Evolutionary conservation across 1,284 basidiomycete genomes (phyloP).

Genomic region (Rhodotorula sp.): DNA sequence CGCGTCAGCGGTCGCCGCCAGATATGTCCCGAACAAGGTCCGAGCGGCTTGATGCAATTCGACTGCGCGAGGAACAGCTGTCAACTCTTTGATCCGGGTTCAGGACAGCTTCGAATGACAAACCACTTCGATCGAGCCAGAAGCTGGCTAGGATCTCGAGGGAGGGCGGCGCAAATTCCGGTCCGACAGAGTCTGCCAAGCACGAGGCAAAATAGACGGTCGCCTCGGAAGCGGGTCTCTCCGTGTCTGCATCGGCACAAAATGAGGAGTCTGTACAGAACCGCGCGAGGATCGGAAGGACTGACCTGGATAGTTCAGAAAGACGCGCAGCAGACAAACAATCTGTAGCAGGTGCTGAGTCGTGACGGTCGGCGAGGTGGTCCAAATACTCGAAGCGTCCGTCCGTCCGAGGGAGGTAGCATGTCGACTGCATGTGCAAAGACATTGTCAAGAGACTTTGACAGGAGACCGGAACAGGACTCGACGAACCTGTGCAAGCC

Average conservation of each 20-base stretch:
- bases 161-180: slow-evolving; percentile 63
- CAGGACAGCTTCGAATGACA: slow-evolving; percentile 40
- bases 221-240: slow-evolving; percentile 65
- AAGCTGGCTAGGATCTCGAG: slow-evolving; percentile 67
- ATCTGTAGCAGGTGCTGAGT: slow-evolving; percentile 68
- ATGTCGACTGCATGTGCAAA: not conserved
- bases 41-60: slow-evolving; percentile 73
- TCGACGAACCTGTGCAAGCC: slow-evolving; percentile 48
- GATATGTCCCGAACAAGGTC: slow-evolving; percentile 69
- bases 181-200: slow-evolving; percentile 61
- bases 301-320: slow-evolving; percentile 69
- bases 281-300: not conserved
- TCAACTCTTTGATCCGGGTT: not conserved
- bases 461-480: slow-evolving; percentile 31
- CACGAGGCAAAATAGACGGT: slow-evolving; percentile 73
- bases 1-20: slow-evolving; percentile 65
- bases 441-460: no score
- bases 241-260: slow-evolving; percentile 56
- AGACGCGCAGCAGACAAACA: slow-evolving; percentile 64
- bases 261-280: slow-evolving; percentile 3
- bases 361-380: slow-evolving; percentile 65
- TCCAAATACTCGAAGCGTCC: slow-evolving; percentile 38
- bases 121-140: slow-evolving; percentile 73
- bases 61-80: slow-evolving; percentile 47
- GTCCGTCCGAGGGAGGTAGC: not conserved